Conservation (phyloP, 441 rosid species). For the Populus hybrid region DNA sequence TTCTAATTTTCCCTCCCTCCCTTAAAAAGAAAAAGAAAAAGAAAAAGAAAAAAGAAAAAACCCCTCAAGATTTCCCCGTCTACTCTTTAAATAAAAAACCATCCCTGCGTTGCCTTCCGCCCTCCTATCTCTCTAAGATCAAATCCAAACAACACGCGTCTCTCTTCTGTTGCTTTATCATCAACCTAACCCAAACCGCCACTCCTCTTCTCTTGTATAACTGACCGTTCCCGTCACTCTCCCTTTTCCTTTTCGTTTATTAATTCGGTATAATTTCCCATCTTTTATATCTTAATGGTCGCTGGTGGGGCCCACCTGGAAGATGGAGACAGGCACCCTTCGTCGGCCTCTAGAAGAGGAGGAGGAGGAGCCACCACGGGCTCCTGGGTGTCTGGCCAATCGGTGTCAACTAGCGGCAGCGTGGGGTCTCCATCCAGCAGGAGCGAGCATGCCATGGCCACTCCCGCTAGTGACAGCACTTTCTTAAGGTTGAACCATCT, state of each 20-base stretch:
- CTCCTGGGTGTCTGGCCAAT: conserved; percentile 92
- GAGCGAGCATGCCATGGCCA: conserved; percentile 60
- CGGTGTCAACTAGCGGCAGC: conserved; percentile 93
- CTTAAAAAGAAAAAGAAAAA: neutral
- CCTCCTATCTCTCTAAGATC: neutral
- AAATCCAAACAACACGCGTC: neutral
- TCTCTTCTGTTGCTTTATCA: neutral
- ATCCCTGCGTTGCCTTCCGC: neutral
- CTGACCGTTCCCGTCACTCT: neutral
- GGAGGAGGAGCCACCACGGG: conserved; percentile 41
- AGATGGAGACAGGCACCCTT: conserved; percentile 54
- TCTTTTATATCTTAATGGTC: conserved; percentile 28
- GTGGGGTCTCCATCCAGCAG: conserved; percentile 94
- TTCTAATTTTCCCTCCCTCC: conserved; percentile 15
- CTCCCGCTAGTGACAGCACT: conserved; percentile 75
- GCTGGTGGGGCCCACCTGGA: conserved; percentile 53
- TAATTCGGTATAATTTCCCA: neutral
- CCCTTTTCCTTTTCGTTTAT: neutral
- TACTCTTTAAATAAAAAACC: neutral
- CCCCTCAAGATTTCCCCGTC: conserved; percentile 14
- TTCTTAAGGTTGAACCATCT: conserved; percentile 65
- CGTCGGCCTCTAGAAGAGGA: neutral
- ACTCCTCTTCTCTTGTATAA: neutral
- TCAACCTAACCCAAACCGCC: neutral
- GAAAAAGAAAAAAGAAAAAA: neutral